Evolutionary conservation across 306 rosid species (phyloP).

Genomic region (Senna siamea): DNA sequence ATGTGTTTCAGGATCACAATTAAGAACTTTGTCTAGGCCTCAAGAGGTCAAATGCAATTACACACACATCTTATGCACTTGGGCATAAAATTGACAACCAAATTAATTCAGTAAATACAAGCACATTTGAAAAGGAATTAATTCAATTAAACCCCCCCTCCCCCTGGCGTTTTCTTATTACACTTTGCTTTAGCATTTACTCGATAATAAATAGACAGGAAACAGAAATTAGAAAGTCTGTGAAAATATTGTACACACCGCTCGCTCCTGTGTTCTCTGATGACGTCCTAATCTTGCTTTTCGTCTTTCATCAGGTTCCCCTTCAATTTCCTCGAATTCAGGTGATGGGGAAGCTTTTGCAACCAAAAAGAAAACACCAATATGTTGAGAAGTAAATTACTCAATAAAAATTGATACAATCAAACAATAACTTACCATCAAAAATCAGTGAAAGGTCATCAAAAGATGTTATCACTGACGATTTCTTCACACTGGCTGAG

Average conservation of each 20-base stretch:
- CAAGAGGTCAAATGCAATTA: not conserved
- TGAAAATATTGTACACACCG: constrained; percentile 57
- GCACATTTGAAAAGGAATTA: not conserved
- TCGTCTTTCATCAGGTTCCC: constrained; percentile 90
- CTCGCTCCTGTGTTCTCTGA: constrained; percentile 70
- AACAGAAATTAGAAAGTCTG: constrained; percentile 23
- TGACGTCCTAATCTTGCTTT: constrained; percentile 74
- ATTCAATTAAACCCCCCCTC: not conserved
- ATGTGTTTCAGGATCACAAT: constrained; percentile 9
- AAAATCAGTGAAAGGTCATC: constrained; percentile 75
- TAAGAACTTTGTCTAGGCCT: constrained; percentile 18
- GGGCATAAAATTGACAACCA: constrained; percentile 5
- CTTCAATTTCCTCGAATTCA: constrained; percentile 78
- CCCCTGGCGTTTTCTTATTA: not conserved
- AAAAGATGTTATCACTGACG: constrained; percentile 49
- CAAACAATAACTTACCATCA: constrained; percentile 63
- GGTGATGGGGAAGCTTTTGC: constrained; percentile 58
- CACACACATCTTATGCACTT: constrained; percentile 26
- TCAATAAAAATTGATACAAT: constrained; percentile 27
- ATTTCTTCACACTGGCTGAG: constrained; percentile 57
- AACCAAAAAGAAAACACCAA: constrained; percentile 26
- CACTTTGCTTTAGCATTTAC: constrained; percentile 1
- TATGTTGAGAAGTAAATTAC: constrained; percentile 6
- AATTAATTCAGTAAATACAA: constrained; percentile 7
- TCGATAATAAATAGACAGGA: not conserved